Conservation (phyloP, 2,329 filamentous ascomycete species). For the Cladosporium velox region DNA sequence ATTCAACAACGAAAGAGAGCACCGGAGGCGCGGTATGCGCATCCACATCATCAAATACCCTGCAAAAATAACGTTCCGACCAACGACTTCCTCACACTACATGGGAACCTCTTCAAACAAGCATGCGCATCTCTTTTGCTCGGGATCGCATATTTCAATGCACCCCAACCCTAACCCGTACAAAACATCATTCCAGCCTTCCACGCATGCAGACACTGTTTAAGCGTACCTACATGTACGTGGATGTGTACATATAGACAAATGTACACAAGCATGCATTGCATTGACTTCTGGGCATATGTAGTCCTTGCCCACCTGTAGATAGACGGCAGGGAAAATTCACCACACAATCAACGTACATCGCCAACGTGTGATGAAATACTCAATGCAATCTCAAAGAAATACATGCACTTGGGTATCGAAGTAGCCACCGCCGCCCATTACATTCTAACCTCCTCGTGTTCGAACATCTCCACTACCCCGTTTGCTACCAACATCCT, state of each 20-base stretch:
- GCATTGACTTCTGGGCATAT: not conserved
- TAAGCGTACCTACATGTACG: not conserved
- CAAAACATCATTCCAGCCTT: not conserved
- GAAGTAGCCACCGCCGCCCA: not conserved
- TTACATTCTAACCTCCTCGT: not conserved
- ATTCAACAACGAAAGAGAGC: not conserved
- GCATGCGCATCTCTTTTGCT: not conserved
- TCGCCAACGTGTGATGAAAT: not conserved
- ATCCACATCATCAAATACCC: not conserved
- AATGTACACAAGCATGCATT: not conserved
- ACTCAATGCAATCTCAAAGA: not conserved
- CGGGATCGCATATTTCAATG: not conserved
- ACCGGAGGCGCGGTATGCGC: not conserved
- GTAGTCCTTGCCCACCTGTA: not conserved
- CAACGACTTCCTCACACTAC: not conserved
- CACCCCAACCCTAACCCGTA: not conserved
- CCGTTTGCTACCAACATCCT: not conserved
- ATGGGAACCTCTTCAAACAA: not conserved
- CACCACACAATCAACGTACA: not conserved
- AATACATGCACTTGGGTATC: slow-evolving; percentile 17
- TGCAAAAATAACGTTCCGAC: not conserved
- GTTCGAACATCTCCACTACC: not conserved
- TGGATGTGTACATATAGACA: not conserved
- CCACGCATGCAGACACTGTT: not conserved
- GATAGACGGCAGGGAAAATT: not conserved